These are phyloP conservation scores for Suhomyces atakaporum DNA, from an alignment of 1,139 yeast genomes.

Conservation along the genomic window DNA sequence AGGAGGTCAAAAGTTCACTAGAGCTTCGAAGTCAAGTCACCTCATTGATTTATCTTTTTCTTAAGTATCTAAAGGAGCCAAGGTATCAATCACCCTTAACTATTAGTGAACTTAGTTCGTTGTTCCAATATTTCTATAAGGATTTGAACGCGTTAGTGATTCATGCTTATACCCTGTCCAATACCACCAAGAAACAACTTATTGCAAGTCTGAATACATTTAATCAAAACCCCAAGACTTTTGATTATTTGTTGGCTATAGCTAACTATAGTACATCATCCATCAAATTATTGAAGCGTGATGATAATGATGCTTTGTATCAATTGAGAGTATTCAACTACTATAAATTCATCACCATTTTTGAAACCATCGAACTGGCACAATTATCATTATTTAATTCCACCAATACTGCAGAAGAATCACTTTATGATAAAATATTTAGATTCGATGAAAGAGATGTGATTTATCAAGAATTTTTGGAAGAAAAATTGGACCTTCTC, in stretches of 20 bases:
- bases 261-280: conserved; percentile 44
- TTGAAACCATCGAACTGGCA: conserved; percentile 38
- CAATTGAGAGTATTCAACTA: conserved; percentile 46
- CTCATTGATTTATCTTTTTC: conserved; percentile 31
- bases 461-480: conserved; percentile 37
- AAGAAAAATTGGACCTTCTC: conserved; percentile 35
- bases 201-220: conserved; percentile 34
- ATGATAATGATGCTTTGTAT: conserved; percentile 38
- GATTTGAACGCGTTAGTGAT: conserved; percentile 41
- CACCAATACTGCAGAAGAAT: conserved; percentile 27
- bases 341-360: conserved; percentile 40
- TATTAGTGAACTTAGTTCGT: conserved; percentile 33
- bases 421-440: conserved; percentile 43
- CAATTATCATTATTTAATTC: conserved; percentile 34
- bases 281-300: conserved; percentile 40
- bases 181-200: conserved; percentile 41
- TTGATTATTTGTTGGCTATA: conserved; percentile 48
- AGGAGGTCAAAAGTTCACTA: conserved; percentile 15
- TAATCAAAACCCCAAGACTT: conserved; percentile 32
- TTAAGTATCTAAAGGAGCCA: conserved; percentile 45
- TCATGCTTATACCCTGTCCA: conserved; percentile 40
- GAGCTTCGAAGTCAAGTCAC: conserved; percentile 26
- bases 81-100: conserved; percentile 46
- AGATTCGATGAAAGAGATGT: conserved; percentile 44
- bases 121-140: conserved; percentile 38